These are phyloP conservation scores for Xylaria grammica DNA, from an alignment of 495 filamentous ascomycete species.

Conservation along the genomic window DNA sequence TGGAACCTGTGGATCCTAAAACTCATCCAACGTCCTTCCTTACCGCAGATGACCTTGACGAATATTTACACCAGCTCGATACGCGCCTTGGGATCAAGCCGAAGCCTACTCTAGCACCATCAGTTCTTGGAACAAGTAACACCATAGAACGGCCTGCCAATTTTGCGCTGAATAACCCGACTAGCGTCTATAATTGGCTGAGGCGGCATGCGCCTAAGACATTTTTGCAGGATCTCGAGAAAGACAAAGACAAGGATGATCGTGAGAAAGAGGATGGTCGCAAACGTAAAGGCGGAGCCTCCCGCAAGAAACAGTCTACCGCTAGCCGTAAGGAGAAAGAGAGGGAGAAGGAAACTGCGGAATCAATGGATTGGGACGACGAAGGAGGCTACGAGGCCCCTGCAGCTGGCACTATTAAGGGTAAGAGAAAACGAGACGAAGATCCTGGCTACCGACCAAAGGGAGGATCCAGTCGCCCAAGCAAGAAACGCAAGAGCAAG, in stretches of 20 bases:
- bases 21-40: conserved; percentile 62
- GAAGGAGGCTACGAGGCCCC: conserved; percentile 53
- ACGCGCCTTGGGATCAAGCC: conserved; percentile 58
- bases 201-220: conserved; percentile 80
- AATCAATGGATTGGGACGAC: conserved; percentile 48
- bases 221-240: conserved; percentile 81
- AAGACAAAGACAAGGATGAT: conserved; percentile 62
- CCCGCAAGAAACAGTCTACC: conserved; percentile 36
- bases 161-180: conserved; percentile 73
- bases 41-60: conserved; percentile 77
- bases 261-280: conserved; percentile 42
- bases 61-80: conserved; percentile 77
- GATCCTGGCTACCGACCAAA: conserved; percentile 75
- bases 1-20: conserved; percentile 46
- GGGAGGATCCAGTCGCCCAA: conserved; percentile 61
- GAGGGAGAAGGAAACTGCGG: conserved; percentile 38
- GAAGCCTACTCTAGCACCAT: conserved; percentile 50
- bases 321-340: conserved; percentile 40
- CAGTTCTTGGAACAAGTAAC: conserved; percentile 53
- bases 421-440: conserved; percentile 65
- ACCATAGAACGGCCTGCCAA: conserved; percentile 45
- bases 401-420: conserved; percentile 27
- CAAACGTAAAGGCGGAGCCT: conserved; percentile 38
- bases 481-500: conserved; percentile 64
- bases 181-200: conserved; percentile 90